Evolutionary conservation across 768 basidiomycete species (phyloP).

Genomic region (Lactarius hengduanensis): DNA sequence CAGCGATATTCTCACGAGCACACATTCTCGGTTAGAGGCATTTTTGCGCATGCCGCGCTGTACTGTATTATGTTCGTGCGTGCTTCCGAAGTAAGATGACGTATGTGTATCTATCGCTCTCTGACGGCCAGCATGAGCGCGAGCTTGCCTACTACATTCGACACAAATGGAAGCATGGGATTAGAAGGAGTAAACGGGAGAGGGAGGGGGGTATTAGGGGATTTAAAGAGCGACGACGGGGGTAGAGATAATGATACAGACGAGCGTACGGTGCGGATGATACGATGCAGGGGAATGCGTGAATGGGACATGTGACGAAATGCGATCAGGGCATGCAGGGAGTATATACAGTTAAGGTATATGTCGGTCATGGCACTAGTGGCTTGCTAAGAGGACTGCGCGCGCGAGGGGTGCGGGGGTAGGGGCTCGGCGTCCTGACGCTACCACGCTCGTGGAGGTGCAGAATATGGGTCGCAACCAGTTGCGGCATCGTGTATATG

Average conservation of each 20-base stretch:
- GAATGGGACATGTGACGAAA: conserved; percentile 14
- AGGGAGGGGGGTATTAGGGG: conserved; percentile 5
- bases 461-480: conserved; percentile 28
- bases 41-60: conserved; percentile 5
- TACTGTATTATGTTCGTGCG: conserved; percentile 8
- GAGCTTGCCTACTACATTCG: conserved; percentile 2
- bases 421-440: conserved; percentile 15
- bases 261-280: conserved; percentile 9
- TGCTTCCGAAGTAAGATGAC: conserved; percentile 9
- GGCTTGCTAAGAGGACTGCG: conserved; percentile 20
- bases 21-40: neutral
- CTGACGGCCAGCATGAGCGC: neutral
- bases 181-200: neutral
- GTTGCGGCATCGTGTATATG: conserved; percentile 28
- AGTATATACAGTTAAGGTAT: neutral
- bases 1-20: neutral
- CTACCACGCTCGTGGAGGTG: conserved; percentile 26
- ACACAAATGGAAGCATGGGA: conserved; percentile 17
- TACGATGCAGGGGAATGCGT: conserved; percentile 11
- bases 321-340: conserved; percentile 6
- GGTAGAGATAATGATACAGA: conserved; percentile 25
- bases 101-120: conserved; percentile 11
- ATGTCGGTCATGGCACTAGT: conserved; percentile 7
- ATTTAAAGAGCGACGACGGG: conserved; percentile 16
- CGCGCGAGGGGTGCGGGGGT: conserved; percentile 5